These are phyloP conservation scores for Pichia sorboxylosa DNA, from an alignment of 1,139 yeast species.

Conservation along the genomic window DNA sequence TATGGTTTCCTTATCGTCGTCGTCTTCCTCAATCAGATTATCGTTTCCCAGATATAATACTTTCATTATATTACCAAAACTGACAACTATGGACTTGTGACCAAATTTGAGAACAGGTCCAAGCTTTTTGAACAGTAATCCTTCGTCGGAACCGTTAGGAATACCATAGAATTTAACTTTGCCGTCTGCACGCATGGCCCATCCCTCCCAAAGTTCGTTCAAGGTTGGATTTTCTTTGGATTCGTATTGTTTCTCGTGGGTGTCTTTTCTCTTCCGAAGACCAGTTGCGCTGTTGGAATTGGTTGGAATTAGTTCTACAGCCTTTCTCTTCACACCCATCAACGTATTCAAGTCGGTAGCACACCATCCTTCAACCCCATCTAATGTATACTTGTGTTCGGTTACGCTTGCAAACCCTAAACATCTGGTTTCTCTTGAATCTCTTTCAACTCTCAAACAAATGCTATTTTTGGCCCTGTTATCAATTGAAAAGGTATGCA, in stretches of 20 bases:
- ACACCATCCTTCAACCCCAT: conserved; percentile 64
- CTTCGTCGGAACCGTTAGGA: conserved; percentile 37
- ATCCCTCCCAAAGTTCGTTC: conserved; percentile 60
- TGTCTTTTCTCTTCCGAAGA: background rate
- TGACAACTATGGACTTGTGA: conserved; percentile 62
- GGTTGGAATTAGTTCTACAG: background rate
- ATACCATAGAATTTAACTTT: conserved; percentile 46
- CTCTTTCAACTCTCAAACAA: conserved; percentile 83
- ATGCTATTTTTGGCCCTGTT: conserved; percentile 70
- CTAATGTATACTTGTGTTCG: conserved; percentile 60
- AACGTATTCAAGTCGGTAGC: conserved; percentile 66
- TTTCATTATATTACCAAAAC: conserved; percentile 62
- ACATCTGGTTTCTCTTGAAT: conserved; percentile 82
- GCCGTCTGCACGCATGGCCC: conserved; percentile 62
- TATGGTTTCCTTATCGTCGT: background rate
- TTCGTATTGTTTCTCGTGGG: background rate
- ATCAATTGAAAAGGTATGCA: conserved; percentile 64
- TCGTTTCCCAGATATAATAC: conserved; percentile 64
- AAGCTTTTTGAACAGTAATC: conserved; percentile 35
- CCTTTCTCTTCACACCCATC: conserved; percentile 47
- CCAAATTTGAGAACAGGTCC: conserved; percentile 59
- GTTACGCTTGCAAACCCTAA: conserved; percentile 67
- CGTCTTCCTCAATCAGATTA: conserved; percentile 29
- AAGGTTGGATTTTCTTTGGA: conserved; percentile 2
- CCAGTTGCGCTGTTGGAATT: background rate